Evolutionary conservation across 805 yeast species (phyloP).

Genomic region (Nakazawaea populi): DNA sequence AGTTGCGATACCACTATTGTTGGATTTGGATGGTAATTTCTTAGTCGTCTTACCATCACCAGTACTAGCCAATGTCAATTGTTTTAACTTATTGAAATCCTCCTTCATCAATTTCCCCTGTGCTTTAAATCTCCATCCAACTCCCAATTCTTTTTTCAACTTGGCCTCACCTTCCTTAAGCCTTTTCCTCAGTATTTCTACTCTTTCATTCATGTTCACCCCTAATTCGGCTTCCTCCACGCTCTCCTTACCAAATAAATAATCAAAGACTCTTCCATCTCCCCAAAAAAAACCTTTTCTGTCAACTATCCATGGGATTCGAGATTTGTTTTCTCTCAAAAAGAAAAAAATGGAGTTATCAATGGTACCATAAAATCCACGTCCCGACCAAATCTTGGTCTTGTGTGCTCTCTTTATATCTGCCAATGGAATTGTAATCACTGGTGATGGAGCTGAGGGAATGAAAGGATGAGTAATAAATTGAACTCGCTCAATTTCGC

Average conservation of each 20-base stretch:
- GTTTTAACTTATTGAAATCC: conserved; percentile 29
- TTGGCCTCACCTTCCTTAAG: conserved; percentile 43
- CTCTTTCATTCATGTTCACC: conserved; percentile 52
- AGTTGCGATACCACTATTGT: not conserved
- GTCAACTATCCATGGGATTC: conserved; percentile 72
- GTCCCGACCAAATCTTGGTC: conserved; percentile 78
- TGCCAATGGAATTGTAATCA: conserved; percentile 57
- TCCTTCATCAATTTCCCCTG: conserved; percentile 36
- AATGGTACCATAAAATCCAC: conserved; percentile 80
- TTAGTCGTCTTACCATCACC: not conserved
- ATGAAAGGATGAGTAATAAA: conserved; percentile 72
- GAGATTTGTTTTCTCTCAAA: conserved; percentile 49
- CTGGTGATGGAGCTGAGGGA: conserved; percentile 75
- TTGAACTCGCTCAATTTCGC: conserved; percentile 46
- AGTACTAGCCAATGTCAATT: not conserved
- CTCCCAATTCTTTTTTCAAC: conserved; percentile 47
- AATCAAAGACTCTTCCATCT: conserved; percentile 81
- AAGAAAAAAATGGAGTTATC: conserved; percentile 70
- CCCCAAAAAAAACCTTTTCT: conserved; percentile 91
- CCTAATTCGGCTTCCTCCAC: conserved; percentile 74
- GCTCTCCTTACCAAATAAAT: conserved; percentile 73
- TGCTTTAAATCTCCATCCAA: conserved; percentile 54
- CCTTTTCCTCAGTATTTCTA: conserved; percentile 41
- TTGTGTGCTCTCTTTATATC: conserved; percentile 49
- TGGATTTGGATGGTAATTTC: not conserved